Conservation (phyloP, 768 basidiomycete genomes). For the Boletus pseudo-olivaceus region DNA sequence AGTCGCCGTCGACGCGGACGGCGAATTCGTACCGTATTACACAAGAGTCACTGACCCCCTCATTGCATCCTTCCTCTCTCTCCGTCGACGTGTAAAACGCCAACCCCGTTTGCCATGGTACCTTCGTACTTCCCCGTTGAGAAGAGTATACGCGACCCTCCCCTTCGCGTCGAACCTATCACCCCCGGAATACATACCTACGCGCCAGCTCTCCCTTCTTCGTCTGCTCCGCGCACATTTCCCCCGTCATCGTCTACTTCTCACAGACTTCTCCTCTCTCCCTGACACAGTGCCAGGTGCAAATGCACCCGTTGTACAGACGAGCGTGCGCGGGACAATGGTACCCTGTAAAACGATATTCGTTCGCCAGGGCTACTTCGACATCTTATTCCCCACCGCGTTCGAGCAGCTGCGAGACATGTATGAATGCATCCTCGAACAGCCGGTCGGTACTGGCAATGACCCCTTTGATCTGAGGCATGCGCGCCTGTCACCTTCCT, state of each 20-base stretch:
- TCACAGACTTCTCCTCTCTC: slow-evolving; percentile 88
- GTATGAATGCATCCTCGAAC: slow-evolving; percentile 80
- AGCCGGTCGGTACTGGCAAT: slow-evolving; percentile 37
- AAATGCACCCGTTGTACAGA: slow-evolving; percentile 93
- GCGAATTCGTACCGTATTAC: slow-evolving; percentile 84
- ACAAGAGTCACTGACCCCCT: slow-evolving; percentile 82
- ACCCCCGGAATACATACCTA: slow-evolving; percentile 86
- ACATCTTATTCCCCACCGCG: slow-evolving; percentile 97
- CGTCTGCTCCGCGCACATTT: slow-evolving; percentile 79
- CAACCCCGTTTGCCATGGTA: slow-evolving; percentile 57
- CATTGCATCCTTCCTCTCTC: slow-evolving; percentile 69
- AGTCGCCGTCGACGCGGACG: slow-evolving; percentile 71
- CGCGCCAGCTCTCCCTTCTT: slow-evolving; percentile 81
- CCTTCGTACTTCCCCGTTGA: slow-evolving; percentile 50
- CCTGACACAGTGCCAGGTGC: slow-evolving; percentile 71
- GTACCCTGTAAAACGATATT: slow-evolving; percentile 88
- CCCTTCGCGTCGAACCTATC: slow-evolving; percentile 93
- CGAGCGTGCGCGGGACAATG: slow-evolving; percentile 77
- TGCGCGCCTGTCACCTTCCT: slow-evolving; percentile 51
- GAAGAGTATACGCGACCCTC: slow-evolving; percentile 62
- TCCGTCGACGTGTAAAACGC: slow-evolving; percentile 59
- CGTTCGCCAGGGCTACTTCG: slow-evolving; percentile 94
- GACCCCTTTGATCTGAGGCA: slow-evolving; percentile 19
- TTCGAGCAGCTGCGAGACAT: slow-evolving; percentile 83
- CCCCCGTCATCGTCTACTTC: slow-evolving; percentile 88